Evolutionary conservation across 768 basidiomycete genomes (phyloP), one percentile per base, ranked within the genome.

Genomic region (Lentinula aciculospora): DNA sequence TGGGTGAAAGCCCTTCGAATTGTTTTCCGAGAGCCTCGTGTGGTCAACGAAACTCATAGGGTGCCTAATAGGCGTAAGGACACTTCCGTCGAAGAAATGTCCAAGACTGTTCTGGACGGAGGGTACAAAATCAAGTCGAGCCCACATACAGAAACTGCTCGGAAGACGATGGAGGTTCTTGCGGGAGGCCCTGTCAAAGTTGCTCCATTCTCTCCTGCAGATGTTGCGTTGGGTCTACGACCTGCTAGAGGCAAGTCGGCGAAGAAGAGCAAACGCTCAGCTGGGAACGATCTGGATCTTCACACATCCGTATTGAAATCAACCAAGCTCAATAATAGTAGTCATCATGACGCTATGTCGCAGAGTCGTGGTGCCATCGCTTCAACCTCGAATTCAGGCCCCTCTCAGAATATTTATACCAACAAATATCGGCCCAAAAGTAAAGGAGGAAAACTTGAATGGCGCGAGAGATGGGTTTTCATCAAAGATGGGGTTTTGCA

Each of bases 391-490:
- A 10, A 19, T 15, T 29, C 39, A 4, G 7, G 23, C 28, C 13
- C 15, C 19, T 21, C 54, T n/a, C 47, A 29, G 13, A 49, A 28
- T 19, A 29, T 17, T 3, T n/a, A 28, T 29, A n/a, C 12, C 17
- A 44, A 40, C 21, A 32, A 25, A 10, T 6, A 40, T 34, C 29
- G 42, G 10, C 23, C 39, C 2, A 40, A 40, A 56, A 44, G 48
- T 36, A 56, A 56, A 31, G 34, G 54, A 39, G 47, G 42, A 9
- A 60, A 44, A 66, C 59, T 81, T 8, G 86, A 85, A 50, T 89
- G 88, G 88, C 76, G 78, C 42, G 74, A 81, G 17, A 71, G 84
- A 3, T 87, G 84, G 81, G 72, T 83, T 44, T 72, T 87, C n/a
- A 77, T 89, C 28, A 72, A 76, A 54, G 77, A 82, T 23, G 86